These are phyloP conservation scores for Staphylotrichum tortipilum DNA, from an alignment of 495 filamentous ascomycete genomes.

Conservation along the genomic window DNA sequence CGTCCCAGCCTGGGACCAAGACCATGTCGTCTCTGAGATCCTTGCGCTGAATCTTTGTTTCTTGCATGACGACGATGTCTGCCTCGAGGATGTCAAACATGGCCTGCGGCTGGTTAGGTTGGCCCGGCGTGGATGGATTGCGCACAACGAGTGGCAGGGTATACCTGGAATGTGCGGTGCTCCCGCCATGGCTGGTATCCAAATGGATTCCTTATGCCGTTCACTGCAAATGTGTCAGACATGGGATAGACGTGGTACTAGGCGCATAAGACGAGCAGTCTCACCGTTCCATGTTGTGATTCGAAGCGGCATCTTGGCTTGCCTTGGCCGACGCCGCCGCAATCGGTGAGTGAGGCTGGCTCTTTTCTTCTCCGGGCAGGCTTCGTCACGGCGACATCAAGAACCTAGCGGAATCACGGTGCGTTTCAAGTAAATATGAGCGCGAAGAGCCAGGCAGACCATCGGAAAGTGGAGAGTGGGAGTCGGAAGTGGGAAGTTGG, in stretches of 20 bases:
- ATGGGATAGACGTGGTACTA: background rate
- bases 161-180: conserved; percentile 71
- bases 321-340: background rate
- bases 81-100: conserved; percentile 95
- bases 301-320: conserved; percentile 55
- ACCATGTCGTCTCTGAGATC: conserved; percentile 96
- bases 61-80: conserved; percentile 91
- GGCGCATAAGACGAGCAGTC: conserved; percentile 19
- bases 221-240: conserved; percentile 48
- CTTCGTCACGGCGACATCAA: no score
- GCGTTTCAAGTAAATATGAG: no score
- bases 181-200: conserved; percentile 91
- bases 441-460: background rate
- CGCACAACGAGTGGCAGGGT: background rate
- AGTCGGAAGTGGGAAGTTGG: no score
- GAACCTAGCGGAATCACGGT: no score
- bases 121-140: background rate
- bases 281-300: conserved; percentile 89
- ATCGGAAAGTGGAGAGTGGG: no score
- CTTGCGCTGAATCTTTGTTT: conserved; percentile 93
- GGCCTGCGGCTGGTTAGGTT: conserved; percentile 35
- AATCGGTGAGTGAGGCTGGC: background rate
- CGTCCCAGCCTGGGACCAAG: conserved; percentile 90
- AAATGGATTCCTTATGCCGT: conserved; percentile 97
- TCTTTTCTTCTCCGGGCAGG: no score